These are phyloP conservation scores for Cryptococcus amylolentus DNA, from an alignment of 1,284 basidiomycete genomes.

Conservation along the genomic window DNA sequence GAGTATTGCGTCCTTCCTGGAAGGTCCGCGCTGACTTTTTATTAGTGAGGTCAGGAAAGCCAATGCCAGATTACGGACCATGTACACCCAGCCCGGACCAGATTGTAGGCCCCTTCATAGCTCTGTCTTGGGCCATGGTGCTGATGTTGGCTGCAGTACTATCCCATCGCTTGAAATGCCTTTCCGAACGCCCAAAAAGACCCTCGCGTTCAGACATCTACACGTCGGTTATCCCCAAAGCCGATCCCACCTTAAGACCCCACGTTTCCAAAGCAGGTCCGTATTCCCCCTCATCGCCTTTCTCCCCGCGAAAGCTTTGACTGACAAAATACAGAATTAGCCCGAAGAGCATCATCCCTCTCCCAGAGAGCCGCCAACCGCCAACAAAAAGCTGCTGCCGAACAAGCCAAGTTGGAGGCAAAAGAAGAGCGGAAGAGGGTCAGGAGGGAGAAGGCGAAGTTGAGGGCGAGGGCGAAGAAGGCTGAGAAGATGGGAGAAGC, in stretches of 20 bases:
- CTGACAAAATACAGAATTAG: conserved; percentile 5
- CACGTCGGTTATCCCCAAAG: conserved; percentile 8
- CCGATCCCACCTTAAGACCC: conserved; percentile 1
- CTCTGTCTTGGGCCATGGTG: background rate
- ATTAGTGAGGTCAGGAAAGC: conserved; percentile 9
- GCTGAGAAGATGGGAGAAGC: too few species aligned
- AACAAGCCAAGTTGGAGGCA: background rate
- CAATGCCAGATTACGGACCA: conserved; percentile 8
- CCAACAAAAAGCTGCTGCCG: background rate
- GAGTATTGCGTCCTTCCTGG: background rate
- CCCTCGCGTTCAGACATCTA: conserved; percentile 3
- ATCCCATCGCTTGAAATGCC: conserved; percentile 7
- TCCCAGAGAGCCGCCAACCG: conserved; percentile 1
- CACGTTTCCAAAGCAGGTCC: conserved; percentile 17
- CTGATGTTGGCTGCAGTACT: conserved; percentile 4
- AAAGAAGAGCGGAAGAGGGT: conserved; percentile 1
- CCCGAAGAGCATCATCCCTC: conserved; percentile 7
- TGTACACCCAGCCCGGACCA: conserved; percentile 8
- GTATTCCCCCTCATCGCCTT: background rate
- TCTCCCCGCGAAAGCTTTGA: background rate
- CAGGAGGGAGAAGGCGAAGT: background rate
- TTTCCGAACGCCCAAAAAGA: background rate
- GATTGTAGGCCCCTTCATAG: conserved; percentile 8
- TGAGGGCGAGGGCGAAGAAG: too few species aligned
- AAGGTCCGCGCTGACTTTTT: background rate